These are phyloP conservation scores for Madurella mycetomatis DNA, from an alignment of 2,329 filamentous ascomycete species.

Conservation along the genomic window DNA sequence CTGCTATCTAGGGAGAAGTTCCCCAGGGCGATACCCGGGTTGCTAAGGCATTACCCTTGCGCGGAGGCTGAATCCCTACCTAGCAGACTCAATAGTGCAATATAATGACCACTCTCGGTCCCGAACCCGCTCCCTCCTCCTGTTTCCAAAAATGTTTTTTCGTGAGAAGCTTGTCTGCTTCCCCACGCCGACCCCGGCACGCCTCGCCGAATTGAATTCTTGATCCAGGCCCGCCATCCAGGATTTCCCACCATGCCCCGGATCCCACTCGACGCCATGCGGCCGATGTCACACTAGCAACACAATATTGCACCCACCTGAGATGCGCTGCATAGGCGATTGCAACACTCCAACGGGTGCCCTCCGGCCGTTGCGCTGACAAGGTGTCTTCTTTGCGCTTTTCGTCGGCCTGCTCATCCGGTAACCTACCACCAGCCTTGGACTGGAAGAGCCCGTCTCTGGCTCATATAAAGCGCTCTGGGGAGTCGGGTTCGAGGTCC, in stretches of 20 bases:
- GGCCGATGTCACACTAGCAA: conserved; percentile 8
- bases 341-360: conserved; percentile 21
- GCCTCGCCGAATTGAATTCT: not conserved
- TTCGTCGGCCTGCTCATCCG: conserved; percentile 10
- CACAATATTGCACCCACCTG: conserved; percentile 18
- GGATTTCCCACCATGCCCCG: conserved; percentile 8
- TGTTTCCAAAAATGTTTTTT: conserved; percentile 18
- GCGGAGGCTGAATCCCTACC: not conserved
- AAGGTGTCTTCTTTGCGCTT: conserved; percentile 1
- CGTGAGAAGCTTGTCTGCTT: conserved; percentile 4
- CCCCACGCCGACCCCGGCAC: not conserved
- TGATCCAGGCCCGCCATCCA: conserved; percentile 10
- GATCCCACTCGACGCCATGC: conserved; percentile 6
- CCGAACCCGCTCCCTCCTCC: conserved; percentile 11
- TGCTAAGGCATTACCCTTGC: too few relatives aligned
- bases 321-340: conserved; percentile 24
- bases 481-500: too few relatives aligned
- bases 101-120: conserved; percentile 18
- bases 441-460: too few relatives aligned
- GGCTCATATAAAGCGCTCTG: conserved; percentile 16
- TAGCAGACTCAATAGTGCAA: conserved; percentile 13
- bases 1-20: too few relatives aligned
- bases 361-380: conserved; percentile 14
- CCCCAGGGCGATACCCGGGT: too few relatives aligned
- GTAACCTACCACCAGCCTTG: conserved; percentile 13